A percentile compares a stretch with the other conserved stretches of the same genome.
Evolutionary conservation across 768 basidiomycete genomes (phyloP).

Genomic region (Lepiota venenata): DNA sequence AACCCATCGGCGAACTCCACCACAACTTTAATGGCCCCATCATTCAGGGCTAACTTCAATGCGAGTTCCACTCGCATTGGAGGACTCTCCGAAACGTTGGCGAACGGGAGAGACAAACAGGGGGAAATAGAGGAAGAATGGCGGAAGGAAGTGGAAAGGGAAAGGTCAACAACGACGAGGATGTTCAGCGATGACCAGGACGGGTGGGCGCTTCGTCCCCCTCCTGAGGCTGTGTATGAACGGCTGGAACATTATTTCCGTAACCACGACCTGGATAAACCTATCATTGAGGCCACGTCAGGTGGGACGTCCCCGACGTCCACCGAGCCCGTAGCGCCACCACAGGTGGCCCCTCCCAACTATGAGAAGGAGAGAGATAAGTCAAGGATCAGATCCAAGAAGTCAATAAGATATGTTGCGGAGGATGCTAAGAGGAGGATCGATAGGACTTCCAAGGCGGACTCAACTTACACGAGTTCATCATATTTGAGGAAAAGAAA

Average conservation of each 20-base stretch:
- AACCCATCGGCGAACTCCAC: slow-evolving; percentile 3
- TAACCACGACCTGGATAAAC: slow-evolving; percentile 92
- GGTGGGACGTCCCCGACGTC: slow-evolving; percentile 77
- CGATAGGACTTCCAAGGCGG: slow-evolving; percentile 64
- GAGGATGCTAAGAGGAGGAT: slow-evolving; percentile 80
- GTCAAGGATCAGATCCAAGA: slow-evolving; percentile 62
- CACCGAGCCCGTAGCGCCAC: slow-evolving; percentile 42
- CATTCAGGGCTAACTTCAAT: neutral
- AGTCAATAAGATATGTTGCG: slow-evolving; percentile 91
- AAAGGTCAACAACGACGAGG: slow-evolving; percentile 16
- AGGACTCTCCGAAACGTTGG: slow-evolving; percentile 5
- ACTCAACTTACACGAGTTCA: slow-evolving; percentile 38
- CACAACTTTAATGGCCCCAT: slow-evolving; percentile 1
- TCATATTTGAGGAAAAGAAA: slow-evolving; percentile 69
- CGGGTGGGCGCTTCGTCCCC: slow-evolving; percentile 86
- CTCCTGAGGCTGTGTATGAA: slow-evolving; percentile 90
- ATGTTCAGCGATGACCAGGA: slow-evolving; percentile 63
- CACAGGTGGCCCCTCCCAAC: slow-evolving; percentile 32
- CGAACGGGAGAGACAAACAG: neutral
- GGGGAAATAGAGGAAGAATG: slow-evolving; percentile 5
- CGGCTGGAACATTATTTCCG: slow-evolving; percentile 95
- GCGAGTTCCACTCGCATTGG: neutral
- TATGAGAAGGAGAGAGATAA: slow-evolving; percentile 28
- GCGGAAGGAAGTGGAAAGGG: slow-evolving; percentile 3
- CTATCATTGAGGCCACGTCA: slow-evolving; percentile 84